Percentiles rank a stretch among this genome's conserved stretches.
Conservation (phyloP, 495 filamentous ascomycete species). For the Trichoderma orchidacearum region DNA sequence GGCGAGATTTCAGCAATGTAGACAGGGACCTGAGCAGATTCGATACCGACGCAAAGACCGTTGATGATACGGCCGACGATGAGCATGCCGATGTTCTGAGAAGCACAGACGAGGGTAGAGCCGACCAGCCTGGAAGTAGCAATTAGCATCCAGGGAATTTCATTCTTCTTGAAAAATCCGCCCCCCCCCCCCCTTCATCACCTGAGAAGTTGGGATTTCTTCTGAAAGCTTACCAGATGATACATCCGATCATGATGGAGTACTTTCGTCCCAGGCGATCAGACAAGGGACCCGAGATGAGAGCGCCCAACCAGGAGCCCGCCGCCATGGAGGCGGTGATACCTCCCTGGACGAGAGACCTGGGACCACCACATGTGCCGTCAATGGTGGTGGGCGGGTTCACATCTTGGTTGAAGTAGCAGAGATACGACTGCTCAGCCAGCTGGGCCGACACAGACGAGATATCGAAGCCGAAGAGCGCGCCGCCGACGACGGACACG, state of each 20-base stretch:
- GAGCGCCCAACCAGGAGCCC: constrained; percentile 60
- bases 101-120: constrained; percentile 47
- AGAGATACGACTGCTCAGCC: constrained; percentile 45
- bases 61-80: constrained; percentile 56
- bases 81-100: constrained; percentile 48
- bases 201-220: too few species aligned
- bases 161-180: too few species aligned
- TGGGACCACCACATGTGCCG: neutral
- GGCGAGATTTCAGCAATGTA: constrained; percentile 71
- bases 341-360: constrained; percentile 32
- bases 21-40: constrained; percentile 61
- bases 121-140: constrained; percentile 17
- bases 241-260: constrained; percentile 53
- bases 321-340: constrained; percentile 62
- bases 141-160: neutral
- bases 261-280: constrained; percentile 52
- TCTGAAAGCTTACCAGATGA: constrained; percentile 43
- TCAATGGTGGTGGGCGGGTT: neutral
- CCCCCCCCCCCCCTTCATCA: too few species aligned
- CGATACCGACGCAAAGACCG: constrained; percentile 63
- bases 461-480: constrained; percentile 64
- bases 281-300: constrained; percentile 50
- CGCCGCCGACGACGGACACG: constrained; percentile 29
- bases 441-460: constrained; percentile 56
- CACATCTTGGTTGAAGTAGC: constrained; percentile 41